Evolutionary conservation across 1,284 basidiomycete species (phyloP).

Genomic region (Wolfiporia cocos): DNA sequence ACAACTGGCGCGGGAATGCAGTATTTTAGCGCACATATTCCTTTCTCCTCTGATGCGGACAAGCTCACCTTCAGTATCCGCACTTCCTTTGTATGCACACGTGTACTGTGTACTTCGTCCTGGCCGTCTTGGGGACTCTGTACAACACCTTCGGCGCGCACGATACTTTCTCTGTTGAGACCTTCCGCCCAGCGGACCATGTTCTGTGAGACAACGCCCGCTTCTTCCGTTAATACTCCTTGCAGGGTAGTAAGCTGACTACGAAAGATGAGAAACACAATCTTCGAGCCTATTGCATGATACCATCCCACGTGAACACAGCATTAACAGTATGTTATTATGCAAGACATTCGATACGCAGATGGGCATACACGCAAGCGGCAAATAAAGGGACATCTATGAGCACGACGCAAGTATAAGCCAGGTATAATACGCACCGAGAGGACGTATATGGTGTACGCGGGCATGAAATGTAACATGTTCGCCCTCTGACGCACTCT

Average conservation of each 20-base stretch:
- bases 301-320: too few relatives aligned
- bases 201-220: slow-evolving; percentile 52
- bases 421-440: slow-evolving; percentile 28
- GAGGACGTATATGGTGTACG: slow-evolving; percentile 56
- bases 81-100: slow-evolving; percentile 55
- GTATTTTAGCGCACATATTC: too few relatives aligned
- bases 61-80: slow-evolving; percentile 44
- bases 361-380: too few relatives aligned
- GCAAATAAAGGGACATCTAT: too few relatives aligned
- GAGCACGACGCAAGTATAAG: background rate
- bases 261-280: slow-evolving; percentile 60
- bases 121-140: slow-evolving; percentile 41
- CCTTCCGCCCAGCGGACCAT: slow-evolving; percentile 63
- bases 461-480: slow-evolving; percentile 53
- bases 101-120: slow-evolving; percentile 40
- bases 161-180: slow-evolving; percentile 55
- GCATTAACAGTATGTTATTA: too few relatives aligned
- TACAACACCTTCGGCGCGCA: slow-evolving; percentile 50
- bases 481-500: slow-evolving; percentile 36
- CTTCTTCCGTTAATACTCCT: slow-evolving; percentile 52
- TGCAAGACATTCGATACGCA: too few relatives aligned
- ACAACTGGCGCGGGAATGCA: too few relatives aligned
- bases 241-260: slow-evolving; percentile 59
- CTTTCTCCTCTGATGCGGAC: too few relatives aligned
- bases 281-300: slow-evolving; percentile 46